Evolutionary conservation across 805 yeast species (phyloP), one percentile per base, ranked within the genome.

Genomic region (Sugiyamaella smithiae): DNA sequence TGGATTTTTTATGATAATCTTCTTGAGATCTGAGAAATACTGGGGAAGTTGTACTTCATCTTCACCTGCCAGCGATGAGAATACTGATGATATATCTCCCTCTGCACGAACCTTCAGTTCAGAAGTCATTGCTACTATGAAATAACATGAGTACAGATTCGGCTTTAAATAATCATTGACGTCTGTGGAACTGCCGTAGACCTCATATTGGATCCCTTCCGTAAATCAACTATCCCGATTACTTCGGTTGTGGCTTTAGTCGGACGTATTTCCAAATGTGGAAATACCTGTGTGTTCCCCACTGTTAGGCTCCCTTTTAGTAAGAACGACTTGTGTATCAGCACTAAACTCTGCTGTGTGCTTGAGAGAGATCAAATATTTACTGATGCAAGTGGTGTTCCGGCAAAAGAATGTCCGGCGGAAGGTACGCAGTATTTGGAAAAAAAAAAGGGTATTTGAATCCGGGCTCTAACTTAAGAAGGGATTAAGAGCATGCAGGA

Each of bases 31-130:
- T 12, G 32, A n/a, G 41, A 46, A 53, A 17, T 35, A 37, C 3
- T 23, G 36, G 9, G 50, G 47, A 23, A 55, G 40, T 2, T 51
- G 50, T 2, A 42, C 55, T 1, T 25, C 48, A 14, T 35, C 45
- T 4, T 24, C 46, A 2, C 58, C 58, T 12, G 43, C 28, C 14
- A 55, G 45, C 5, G 58, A 53, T 6, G 57, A 49, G 37, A 55
- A 55, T 7, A 53, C 56, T 4, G 53, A 35, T 5, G 58, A 55
- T 12, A 55, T 55, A 37, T 55, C 58, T 7, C 50, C 53, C 4
- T 26, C 47, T 37, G 17, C 26, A 6, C 41, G 20, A 7, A 32
- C 37, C 22, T 37, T 45, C 6, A 38, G 5, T 11, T 33, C n/a
- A n/a, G n/a, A n/a, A n/a, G n/a, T n/a, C 46, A 26, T n/a, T 43